Percentiles rank a stretch among this genome's conserved stretches.
phyloP scores from a whole-genome alignment of 495 filamentous ascomycete genomes.

The Annulohypoxylon bovei region DNA sequence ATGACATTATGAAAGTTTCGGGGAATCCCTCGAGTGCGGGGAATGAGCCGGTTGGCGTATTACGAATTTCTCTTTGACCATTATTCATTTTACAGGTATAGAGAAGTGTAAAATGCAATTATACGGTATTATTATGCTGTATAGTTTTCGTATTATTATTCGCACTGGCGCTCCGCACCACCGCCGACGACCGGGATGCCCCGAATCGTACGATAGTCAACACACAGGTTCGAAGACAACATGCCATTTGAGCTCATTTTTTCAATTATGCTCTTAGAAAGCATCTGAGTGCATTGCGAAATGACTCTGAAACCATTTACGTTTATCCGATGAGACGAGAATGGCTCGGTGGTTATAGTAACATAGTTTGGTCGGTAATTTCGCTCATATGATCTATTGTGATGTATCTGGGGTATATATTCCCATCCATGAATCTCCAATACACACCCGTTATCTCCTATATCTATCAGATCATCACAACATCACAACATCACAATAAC shows the following conservation, averaged over 20 bases:
- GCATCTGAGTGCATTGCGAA: slow-evolving; percentile 25
- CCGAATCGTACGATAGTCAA: slow-evolving; percentile 41
- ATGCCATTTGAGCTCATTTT: slow-evolving; percentile 29
- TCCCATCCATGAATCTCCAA: slow-evolving; percentile 22
- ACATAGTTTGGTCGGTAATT: slow-evolving; percentile 25
- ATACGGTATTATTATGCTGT: neutral
- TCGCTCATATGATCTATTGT: slow-evolving; percentile 24
- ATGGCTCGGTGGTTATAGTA: slow-evolving; percentile 31
- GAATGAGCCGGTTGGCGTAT: neutral
- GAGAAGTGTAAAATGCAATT: neutral
- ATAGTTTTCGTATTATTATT: neutral
- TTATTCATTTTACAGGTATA: neutral
- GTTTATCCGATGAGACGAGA: slow-evolving; percentile 36
- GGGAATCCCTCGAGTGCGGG: neutral
- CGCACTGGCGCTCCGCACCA: slow-evolving; percentile 3
- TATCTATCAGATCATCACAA: slow-evolving; percentile 17
- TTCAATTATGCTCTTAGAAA: slow-evolving; percentile 16
- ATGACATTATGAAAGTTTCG: neutral
- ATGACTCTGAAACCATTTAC: slow-evolving; percentile 29
- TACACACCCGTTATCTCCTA: neutral
- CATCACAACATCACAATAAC: slow-evolving; percentile 6
- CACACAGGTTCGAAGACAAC: slow-evolving; percentile 19
- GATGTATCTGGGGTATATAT: slow-evolving; percentile 34
- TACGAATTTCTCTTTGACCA: neutral
- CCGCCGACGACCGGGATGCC: slow-evolving; percentile 15